Base-by-base conservation (phyloP, 2,329 filamentous ascomycete species). In the Epichloe uncinata region DNA sequence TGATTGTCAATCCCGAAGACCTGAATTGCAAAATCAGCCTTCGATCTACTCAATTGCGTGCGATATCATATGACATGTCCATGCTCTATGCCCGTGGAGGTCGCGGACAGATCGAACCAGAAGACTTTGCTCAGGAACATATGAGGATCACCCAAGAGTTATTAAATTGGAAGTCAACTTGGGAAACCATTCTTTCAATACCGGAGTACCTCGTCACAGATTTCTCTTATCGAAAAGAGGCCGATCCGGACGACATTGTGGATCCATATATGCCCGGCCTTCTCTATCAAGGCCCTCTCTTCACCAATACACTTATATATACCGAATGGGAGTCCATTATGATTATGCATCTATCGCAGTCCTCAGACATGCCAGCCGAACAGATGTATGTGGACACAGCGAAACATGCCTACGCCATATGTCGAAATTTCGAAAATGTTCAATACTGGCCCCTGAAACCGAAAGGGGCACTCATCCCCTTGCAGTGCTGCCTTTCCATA, bases 1-100 rank as follows among this genome's bases (percentile, higher is more conserved):
- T 75, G 2, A 65, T 71, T 12, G 67, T 73, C 2, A 72, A 84
- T 35, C 85, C 87, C 0, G 67, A 75, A 13, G 76, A 84, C 15
- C 52, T 90, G 6, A 69, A 71, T 2, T 82, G 81, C 69, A 82
- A 81, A 55, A 77, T 87, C 36, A 82, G 87, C 57, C 75, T 79
- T 22, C 78, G 79, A 38, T 77, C 82, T 34, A 78, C 85, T 1
- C 73, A 76, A 33, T 73, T 86, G 48, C 79, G 87, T 13, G 69
- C 90, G 13, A 79, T 94, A 33, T 86, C 85, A 1, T 81, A 85
- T 61, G 87, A 95, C 52, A 85, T 94, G 69, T 82, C 87, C 2
- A 74, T 84, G 12, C 72, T 96, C 2, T 88, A 90, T 61, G 82
- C 85, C 0, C 78, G 76, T 54, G 78, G 81, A 42, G 78, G 75